Conservation (phyloP, 2,329 filamentous ascomycete genomes). For the Verticillium klebahnii region DNA sequence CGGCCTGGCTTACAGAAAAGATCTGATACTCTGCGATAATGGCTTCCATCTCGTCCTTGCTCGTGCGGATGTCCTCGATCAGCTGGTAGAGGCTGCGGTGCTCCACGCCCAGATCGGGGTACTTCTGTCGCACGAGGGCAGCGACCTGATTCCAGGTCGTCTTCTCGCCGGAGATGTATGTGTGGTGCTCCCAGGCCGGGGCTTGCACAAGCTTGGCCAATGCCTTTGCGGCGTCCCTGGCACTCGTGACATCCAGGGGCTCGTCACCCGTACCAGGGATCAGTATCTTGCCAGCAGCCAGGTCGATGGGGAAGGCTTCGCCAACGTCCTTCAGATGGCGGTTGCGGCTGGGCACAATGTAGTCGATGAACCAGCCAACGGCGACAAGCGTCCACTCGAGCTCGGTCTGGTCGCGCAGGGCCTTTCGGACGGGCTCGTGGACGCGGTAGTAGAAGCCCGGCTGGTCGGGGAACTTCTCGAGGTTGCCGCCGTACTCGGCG, state of each 20-base stretch:
- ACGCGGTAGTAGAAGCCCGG: constrained; percentile 9
- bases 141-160: constrained; percentile 4
- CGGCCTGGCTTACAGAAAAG: constrained; percentile 6
- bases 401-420: constrained; percentile 6
- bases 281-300: background rate
- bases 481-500: constrained; percentile 11
- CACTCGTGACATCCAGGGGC: constrained; percentile 4
- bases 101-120: background rate
- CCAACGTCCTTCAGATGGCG: constrained; percentile 7
- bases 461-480: constrained; percentile 11
- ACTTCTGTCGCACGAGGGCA: background rate
- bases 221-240: constrained; percentile 8
- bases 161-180: constrained; percentile 9
- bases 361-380: constrained; percentile 12
- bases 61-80: constrained; percentile 1
- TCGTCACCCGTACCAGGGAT: constrained; percentile 5
- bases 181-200: constrained; percentile 7
- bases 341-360: constrained; percentile 7
- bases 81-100: constrained; percentile 4
- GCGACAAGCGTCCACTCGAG: constrained; percentile 13
- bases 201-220: constrained; percentile 6
- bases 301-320: constrained; percentile 6
- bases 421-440: constrained; percentile 3
- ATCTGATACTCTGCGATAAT: constrained; percentile 8
- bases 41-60: background rate